Conservation (phyloP, 2,329 filamentous ascomycete species). For the Pestalotiopsis sp. region DNA sequence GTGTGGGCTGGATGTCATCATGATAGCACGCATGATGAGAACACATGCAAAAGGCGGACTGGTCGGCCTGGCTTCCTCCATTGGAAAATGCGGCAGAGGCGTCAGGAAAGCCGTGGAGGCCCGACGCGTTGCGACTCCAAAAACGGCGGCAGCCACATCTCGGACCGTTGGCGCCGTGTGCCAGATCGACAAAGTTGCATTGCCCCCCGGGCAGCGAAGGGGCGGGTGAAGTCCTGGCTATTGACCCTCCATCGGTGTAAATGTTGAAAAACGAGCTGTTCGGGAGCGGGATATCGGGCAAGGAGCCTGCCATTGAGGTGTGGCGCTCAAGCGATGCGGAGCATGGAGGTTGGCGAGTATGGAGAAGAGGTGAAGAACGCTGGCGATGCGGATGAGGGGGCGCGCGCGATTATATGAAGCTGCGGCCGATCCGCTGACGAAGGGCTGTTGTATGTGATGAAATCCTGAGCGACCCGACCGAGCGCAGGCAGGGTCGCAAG, state of each 20-base stretch:
- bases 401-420: constrained; percentile 8
- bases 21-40: constrained; percentile 66
- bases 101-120: constrained; percentile 31
- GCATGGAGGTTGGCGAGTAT: constrained; percentile 28
- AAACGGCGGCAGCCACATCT: constrained; percentile 65
- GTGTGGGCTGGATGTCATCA: constrained; percentile 45
- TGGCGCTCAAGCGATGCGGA: constrained; percentile 31
- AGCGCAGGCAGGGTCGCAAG: constrained; percentile 33
- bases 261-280: constrained; percentile 57
- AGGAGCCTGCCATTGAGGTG: constrained; percentile 56
- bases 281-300: constrained; percentile 47
- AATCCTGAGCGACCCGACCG: constrained; percentile 30
- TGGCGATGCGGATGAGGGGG: constrained; percentile 11
- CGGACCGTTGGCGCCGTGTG: constrained; percentile 52
- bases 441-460: not conserved
- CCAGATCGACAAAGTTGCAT: constrained; percentile 62
- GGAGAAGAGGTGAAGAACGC: not conserved
- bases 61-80: constrained; percentile 34
- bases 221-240: constrained; percentile 29
- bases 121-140: constrained; percentile 50
- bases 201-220: constrained; percentile 50
- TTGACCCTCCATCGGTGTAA: constrained; percentile 49
- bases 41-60: constrained; percentile 62
- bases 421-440: constrained; percentile 14
- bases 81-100: constrained; percentile 26